Percentiles rank a stretch among this genome's conserved stretches.
phyloP scores from a whole-genome alignment of 495 filamentous ascomycete species.

The Podospora pseudopauciseta region DNA sequence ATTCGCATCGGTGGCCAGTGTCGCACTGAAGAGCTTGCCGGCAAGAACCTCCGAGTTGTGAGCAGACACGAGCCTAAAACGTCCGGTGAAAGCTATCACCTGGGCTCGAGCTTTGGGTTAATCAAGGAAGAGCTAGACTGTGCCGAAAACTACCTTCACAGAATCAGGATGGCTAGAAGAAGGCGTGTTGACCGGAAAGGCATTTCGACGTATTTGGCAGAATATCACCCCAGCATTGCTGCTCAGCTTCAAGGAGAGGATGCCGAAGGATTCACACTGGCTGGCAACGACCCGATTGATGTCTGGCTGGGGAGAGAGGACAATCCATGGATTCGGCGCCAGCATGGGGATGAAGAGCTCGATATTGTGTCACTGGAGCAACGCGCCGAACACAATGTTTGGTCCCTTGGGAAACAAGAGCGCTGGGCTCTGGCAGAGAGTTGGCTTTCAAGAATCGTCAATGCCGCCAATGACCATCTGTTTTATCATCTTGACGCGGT shows the following conservation, averaged over 20 bases:
- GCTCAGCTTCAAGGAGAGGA: background rate
- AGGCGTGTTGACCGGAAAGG: background rate
- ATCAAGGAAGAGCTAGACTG: background rate
- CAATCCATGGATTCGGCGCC: no score
- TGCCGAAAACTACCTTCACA: background rate
- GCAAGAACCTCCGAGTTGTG: conserved; percentile 47
- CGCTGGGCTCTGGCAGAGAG: conserved; percentile 8
- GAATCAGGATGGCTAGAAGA: background rate
- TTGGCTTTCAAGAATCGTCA: conserved; percentile 2
- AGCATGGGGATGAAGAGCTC: background rate
- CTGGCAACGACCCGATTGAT: conserved; percentile 1
- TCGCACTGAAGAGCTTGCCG: conserved; percentile 54
- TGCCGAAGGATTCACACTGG: background rate
- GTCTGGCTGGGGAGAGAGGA: conserved; percentile 12
- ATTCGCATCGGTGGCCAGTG: conserved; percentile 67
- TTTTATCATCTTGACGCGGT: background rate
- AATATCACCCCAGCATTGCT: background rate
- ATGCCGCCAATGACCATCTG: no score
- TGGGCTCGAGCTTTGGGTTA: no score
- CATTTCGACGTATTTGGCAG: background rate
- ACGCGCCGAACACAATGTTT: background rate
- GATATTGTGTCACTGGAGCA: no score
- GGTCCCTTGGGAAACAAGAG: background rate
- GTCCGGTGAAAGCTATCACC: conserved; percentile 22
- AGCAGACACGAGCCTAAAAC: conserved; percentile 26